phyloP scores from a whole-genome alignment of 352 stramenopile genomes.

The Phytophthora syringae region DNA sequence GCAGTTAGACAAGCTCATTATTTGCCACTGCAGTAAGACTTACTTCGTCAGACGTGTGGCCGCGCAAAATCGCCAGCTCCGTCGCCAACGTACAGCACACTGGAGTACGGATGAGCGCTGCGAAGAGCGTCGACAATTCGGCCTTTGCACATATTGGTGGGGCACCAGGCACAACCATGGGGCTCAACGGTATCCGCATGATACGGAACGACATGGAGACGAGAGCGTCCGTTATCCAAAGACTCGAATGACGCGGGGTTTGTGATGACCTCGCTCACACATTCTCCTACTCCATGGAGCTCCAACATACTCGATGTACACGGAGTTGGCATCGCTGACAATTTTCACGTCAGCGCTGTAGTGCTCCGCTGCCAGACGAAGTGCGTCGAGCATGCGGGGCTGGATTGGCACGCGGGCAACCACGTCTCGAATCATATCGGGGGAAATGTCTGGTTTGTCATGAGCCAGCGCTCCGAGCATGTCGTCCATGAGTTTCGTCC shows the following conservation, averaged over 20 bases:
- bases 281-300: slow-evolving; percentile 32
- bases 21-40: background rate
- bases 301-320: slow-evolving; percentile 84
- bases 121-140: slow-evolving; percentile 64
- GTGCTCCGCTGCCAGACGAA: slow-evolving; percentile 49
- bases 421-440: slow-evolving; percentile 43
- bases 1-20: background rate
- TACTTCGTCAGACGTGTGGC: slow-evolving; percentile 61
- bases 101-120: slow-evolving; percentile 33
- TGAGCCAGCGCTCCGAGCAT: slow-evolving; percentile 49
- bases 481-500: slow-evolving; percentile 76
- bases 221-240: slow-evolving; percentile 18
- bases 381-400: slow-evolving; percentile 70
- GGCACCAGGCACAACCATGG: slow-evolving; percentile 68
- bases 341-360: slow-evolving; percentile 63
- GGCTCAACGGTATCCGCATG: slow-evolving; percentile 42
- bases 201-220: slow-evolving; percentile 63
- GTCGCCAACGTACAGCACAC: slow-evolving; percentile 80
- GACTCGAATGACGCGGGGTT: slow-evolving; percentile 57
- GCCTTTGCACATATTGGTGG: slow-evolving; percentile 87
- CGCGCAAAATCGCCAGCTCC: slow-evolving; percentile 77
- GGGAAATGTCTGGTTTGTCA: slow-evolving; percentile 48
- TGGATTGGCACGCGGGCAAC: slow-evolving; percentile 66
- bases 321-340: slow-evolving; percentile 80
- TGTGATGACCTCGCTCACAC: slow-evolving; percentile 62